phyloP scores from a whole-genome alignment of 1,139 yeast species.

The Pichia sp. region DNA sequence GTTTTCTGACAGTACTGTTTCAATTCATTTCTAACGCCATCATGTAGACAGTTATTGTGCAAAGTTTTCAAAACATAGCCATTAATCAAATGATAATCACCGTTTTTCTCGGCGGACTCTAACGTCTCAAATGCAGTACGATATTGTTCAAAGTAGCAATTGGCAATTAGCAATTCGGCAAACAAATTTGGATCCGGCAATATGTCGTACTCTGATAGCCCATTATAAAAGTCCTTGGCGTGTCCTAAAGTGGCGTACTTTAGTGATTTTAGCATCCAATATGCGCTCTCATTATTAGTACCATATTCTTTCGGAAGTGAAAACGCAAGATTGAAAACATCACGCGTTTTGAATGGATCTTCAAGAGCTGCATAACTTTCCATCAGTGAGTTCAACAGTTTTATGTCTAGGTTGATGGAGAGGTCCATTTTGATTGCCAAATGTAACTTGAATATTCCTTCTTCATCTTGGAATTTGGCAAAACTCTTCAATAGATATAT shows the following conservation, averaged over 20 bases:
- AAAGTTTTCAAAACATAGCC: slow-evolving; percentile 50
- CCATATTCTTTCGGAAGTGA: slow-evolving; percentile 48
- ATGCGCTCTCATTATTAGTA: slow-evolving; percentile 63
- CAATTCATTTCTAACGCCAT: slow-evolving; percentile 44
- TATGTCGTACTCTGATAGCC: slow-evolving; percentile 50
- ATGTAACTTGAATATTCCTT: slow-evolving; percentile 66
- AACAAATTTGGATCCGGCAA: slow-evolving; percentile 53
- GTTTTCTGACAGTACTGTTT: slow-evolving; percentile 49
- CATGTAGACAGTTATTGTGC: slow-evolving; percentile 58
- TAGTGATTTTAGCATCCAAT: slow-evolving; percentile 65
- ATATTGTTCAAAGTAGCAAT: slow-evolving; percentile 64
- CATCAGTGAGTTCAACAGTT: slow-evolving; percentile 57
- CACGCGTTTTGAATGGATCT: slow-evolving; percentile 56
- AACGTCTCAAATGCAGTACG: slow-evolving; percentile 55
- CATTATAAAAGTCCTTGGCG: slow-evolving; percentile 62
- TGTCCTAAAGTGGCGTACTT: slow-evolving; percentile 57
- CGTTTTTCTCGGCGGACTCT: slow-evolving; percentile 48
- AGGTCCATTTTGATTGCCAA: slow-evolving; percentile 64
- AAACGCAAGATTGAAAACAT: slow-evolving; percentile 55
- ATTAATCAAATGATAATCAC: slow-evolving; percentile 40
- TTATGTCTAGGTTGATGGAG: slow-evolving; percentile 53
- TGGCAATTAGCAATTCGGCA: slow-evolving; percentile 65
- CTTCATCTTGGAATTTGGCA: slow-evolving; percentile 56
- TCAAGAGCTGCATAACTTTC: slow-evolving; percentile 64
- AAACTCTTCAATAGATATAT: slow-evolving; percentile 56